Base-by-base conservation (phyloP, 2,329 filamentous ascomycete species). In the Hypoxylon sp. region DNA sequence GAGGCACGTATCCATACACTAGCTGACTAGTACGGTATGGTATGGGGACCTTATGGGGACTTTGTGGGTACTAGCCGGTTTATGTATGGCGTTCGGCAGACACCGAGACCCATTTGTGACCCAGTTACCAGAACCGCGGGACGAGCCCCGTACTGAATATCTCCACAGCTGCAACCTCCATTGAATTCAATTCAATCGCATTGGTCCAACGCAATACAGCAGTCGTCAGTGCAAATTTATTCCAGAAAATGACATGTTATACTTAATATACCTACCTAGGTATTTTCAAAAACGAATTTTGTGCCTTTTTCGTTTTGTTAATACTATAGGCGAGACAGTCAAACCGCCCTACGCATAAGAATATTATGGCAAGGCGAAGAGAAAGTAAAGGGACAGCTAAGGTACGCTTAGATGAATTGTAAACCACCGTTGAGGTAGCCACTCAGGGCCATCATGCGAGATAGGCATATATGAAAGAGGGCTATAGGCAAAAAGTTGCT, bases 91-190 rank as follows among this genome's bases (percentile, higher is more conserved):
- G 3, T 49, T 65, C 62, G 59, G 64, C 40, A 51, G 30, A n/a
- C 31, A 66, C 64, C 54, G 54, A 11, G 51, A 63, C 40, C 40
- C 40, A 44, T 3, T 44, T 5, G 8, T 44, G 40, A 44, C 54
- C 66, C 63, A 51, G 49, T n/a, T 63, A 69, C 66, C 67, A 54
- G 60, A 48, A 59, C 56, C 14, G 48, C 60, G 67, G 67, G 64
- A 61, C 49, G 57, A 48, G 11, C 59, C 59, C 33, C 44, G 46
- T 44, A 44, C 40, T 44, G 40, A 20, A 17, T 17, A 50, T 31
- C 42, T 35, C 22, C 46, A 49, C 42, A 58, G 31, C 49, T 44
- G 7, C 46, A 57, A 48, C 55, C 56, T 59, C 33, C 44, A 59
- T n/a, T 7, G 10, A 42, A 13, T 27, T 17, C 46, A n/a, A 31